Conservation (phyloP, 352 stramenopile species). For the Pilasporangium apinafurcum region DNA sequence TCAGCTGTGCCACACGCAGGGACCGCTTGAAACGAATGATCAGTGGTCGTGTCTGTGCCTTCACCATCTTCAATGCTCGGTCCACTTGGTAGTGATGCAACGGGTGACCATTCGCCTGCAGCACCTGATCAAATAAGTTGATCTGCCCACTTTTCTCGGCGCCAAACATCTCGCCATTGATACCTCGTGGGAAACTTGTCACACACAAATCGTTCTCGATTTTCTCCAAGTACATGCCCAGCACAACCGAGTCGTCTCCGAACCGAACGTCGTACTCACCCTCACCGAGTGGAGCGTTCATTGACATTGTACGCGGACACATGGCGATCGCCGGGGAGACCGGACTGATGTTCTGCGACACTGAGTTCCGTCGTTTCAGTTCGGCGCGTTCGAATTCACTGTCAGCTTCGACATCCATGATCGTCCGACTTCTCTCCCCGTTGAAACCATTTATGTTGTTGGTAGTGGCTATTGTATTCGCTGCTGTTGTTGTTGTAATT, state of each 20-base stretch:
- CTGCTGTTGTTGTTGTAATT: neutral
- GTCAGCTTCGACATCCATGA: conserved; percentile 47
- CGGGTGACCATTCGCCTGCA: conserved; percentile 77
- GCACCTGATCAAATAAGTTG: conserved; percentile 54
- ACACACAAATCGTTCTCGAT: conserved; percentile 69
- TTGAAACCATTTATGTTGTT: neutral
- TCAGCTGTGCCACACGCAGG: conserved; percentile 47
- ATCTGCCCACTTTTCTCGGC: conserved; percentile 75
- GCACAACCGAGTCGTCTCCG: conserved; percentile 52
- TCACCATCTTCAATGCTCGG: conserved; percentile 81
- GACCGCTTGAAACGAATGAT: conserved; percentile 74
- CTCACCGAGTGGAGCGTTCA: conserved; percentile 39
- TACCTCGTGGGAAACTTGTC: conserved; percentile 63
- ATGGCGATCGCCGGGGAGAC: conserved; percentile 77
- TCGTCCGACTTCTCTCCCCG: too few species aligned
- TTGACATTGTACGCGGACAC: conserved; percentile 65
- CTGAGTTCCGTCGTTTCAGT: conserved; percentile 36
- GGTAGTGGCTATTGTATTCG: neutral
- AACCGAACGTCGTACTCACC: conserved; percentile 82
- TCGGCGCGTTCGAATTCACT: conserved; percentile 47
- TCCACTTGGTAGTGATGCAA: conserved; percentile 81
- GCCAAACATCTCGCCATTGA: conserved; percentile 61
- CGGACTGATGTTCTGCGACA: conserved; percentile 67
- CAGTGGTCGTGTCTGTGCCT: conserved; percentile 67
- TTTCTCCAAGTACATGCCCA: conserved; percentile 80